Evolutionary conservation across 1,139 yeast species (phyloP).

Genomic region (Candida sanyaensis): DNA sequence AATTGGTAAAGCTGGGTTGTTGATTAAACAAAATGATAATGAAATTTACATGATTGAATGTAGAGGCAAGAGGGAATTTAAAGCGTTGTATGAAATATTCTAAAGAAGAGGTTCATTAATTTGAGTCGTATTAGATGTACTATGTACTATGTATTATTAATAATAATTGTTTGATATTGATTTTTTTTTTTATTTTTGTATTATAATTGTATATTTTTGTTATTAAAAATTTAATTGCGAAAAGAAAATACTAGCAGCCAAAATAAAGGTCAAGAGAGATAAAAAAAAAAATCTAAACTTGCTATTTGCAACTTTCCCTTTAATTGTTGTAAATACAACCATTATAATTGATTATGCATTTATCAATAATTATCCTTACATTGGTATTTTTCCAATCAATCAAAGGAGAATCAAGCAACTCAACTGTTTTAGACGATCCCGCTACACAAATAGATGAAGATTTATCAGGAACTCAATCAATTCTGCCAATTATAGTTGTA

Average conservation of each 20-base stretch:
- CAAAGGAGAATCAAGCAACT: background rate
- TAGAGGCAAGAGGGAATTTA: conserved; percentile 46
- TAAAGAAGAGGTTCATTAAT: conserved; percentile 9
- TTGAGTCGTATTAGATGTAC: background rate
- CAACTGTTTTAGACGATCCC: background rate
- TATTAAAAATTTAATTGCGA: background rate
- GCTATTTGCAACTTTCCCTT: conserved; percentile 4
- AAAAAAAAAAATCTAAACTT: background rate
- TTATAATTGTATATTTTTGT: background rate
- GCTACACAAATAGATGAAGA: background rate
- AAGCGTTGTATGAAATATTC: conserved; percentile 34
- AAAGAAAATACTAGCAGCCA: background rate
- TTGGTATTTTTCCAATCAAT: background rate
- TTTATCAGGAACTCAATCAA: conserved; percentile 1
- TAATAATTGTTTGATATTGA: background rate
- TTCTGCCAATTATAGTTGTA: conserved; percentile 18
- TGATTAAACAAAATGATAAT: conserved; percentile 33
- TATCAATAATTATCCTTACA: background rate
- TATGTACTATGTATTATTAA: conserved; percentile 1
- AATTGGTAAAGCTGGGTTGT: conserved; percentile 49
- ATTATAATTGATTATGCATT: background rate
- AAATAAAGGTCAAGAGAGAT: background rate
- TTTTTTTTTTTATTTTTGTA: background rate
- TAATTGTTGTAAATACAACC: background rate
- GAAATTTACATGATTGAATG: conserved; percentile 49